Conservation (phyloP, 2,329 filamentous ascomycete genomes). For the Calonectria ilicicola region DNA sequence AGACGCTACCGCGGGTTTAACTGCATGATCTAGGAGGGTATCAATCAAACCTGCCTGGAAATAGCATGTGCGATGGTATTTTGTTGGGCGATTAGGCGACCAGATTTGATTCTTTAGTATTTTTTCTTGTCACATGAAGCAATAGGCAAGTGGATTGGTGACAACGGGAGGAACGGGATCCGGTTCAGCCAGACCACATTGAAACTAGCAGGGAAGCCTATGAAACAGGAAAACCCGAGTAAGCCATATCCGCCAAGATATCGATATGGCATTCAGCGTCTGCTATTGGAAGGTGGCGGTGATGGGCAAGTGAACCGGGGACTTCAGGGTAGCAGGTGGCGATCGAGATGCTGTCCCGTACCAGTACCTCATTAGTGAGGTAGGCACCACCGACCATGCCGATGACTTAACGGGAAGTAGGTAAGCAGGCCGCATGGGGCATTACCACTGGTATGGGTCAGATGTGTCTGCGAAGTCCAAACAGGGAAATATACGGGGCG, state of each 20-base stretch:
- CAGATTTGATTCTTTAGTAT: no score
- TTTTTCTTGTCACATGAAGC: background rate
- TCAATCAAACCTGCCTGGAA: background rate
- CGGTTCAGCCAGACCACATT: background rate
- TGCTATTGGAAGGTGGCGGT: background rate
- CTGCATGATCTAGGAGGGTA: background rate
- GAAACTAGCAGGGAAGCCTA: background rate
- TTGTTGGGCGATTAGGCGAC: background rate
- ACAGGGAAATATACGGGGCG: background rate
- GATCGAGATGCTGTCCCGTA: background rate
- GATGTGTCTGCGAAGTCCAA: background rate
- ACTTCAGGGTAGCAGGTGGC: conserved; percentile 19
- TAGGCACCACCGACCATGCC: conserved; percentile 7
- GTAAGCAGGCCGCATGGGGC: conserved; percentile 1
- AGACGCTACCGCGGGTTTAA: background rate
- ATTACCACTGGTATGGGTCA: conserved; percentile 3
- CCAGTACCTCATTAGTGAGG: background rate
- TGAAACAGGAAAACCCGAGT: background rate
- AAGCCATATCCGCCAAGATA: background rate
- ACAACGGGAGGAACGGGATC: background rate
- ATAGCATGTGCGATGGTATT: background rate
- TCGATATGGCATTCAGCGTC: background rate
- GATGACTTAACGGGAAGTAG: background rate
- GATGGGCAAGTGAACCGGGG: background rate
- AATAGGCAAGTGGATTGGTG: background rate